Evolutionary conservation across 805 yeast species (phyloP), one percentile per base, ranked within the genome.

Genomic region (Nakazawaea molendinolei): DNA sequence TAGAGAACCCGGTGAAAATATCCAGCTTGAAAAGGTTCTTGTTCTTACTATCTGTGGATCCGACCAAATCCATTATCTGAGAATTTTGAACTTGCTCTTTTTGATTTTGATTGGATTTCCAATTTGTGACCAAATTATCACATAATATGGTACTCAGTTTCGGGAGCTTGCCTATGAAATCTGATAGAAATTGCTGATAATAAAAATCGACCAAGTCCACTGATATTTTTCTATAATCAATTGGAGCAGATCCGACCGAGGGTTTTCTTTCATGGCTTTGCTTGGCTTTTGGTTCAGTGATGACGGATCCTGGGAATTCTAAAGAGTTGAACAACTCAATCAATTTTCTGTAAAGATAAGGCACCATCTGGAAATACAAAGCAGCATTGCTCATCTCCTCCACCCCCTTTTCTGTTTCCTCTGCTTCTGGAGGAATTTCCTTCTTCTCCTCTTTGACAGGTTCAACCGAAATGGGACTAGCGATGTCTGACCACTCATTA

Each of bases 1-100:
- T 80, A 9, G 76, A 70, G 54, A 81, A 81, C 44, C 77, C 76
- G 14, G 77, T 61, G 38, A 81, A 63, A 36, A 81, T 69, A 46
- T 79, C 86, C 47, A 33, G 31, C n/a, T 53, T 9, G 49, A 42
- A 41, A 46, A 49, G 15, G 39, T 52, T 35, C 50, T 56, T 22
- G 53, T 55, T 36, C 45, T 50, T 36, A 9, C 28, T 31, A 13
- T 28, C 26, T 16, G 28, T 28, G n/a, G 35, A 33, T 8, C 29
- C 28, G 15, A 58, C 61, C 14, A 52, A 38, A 23, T 51, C 48
- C 51, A 58, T 47, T 40, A 68, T 65, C 35, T 65, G 62, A 19
- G 53, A 61, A 20, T 65, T 66, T 29, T 64, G 41, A 18, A 49
- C 40, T n/a, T 59, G 56, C 38, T 69, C 68, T 41, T 61, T 61